Evolutionary conservation across 2,329 filamentous ascomycete species (phyloP), one percentile per base, ranked within the genome.

Genomic region (Cytospora leucostoma): DNA sequence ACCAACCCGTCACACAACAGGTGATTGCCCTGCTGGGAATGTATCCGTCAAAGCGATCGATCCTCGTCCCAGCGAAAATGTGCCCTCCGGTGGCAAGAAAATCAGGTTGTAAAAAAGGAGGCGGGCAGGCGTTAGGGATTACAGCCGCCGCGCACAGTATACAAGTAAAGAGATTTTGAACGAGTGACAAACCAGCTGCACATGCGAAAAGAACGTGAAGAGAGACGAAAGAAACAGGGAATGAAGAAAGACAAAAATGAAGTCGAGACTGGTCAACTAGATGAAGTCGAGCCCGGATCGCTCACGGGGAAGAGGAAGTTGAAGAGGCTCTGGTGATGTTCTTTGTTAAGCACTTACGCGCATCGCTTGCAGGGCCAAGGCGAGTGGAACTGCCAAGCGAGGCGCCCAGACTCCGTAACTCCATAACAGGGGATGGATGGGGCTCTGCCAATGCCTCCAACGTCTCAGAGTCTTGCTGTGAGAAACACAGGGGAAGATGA

Each of bases 151-250:
- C n/a, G 44, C n/a, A 11, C 44, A 11, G n/a, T 37, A 10, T n/a
- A 37, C 5, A 32, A 51, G 11, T 32, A 17, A 50, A 51, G 32
- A 56, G 8, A 56, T 19, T 8, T 34, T 13, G 34, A 65, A 35
- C 13, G 61, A 65, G 59, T 61, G 55, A 58, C 56, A 56, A 65
- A 62, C 64, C 61, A 56, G 61, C 49, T 60, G 52, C 54, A 53
- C 44, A 49, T 55, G 37, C 44, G 64, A 60, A 60, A 53, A 38
- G 52, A 63, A 27, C 17, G 59, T 61, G 32, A 44, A 38, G 51
- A 40, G 8, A 21, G 12, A 32, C 1, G 38, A 17, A 47, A 21
- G 35, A 27, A 12, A 35, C 19, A 34, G 44, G 21, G 47, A n/a
- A 13, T 32, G 15, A 57, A 11, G 37, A 54, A 54, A 32, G 37